Base-by-base conservation (phyloP, 2,329 filamentous ascomycete genomes). In the Hymenotorrendiella dingleyae region DNA sequence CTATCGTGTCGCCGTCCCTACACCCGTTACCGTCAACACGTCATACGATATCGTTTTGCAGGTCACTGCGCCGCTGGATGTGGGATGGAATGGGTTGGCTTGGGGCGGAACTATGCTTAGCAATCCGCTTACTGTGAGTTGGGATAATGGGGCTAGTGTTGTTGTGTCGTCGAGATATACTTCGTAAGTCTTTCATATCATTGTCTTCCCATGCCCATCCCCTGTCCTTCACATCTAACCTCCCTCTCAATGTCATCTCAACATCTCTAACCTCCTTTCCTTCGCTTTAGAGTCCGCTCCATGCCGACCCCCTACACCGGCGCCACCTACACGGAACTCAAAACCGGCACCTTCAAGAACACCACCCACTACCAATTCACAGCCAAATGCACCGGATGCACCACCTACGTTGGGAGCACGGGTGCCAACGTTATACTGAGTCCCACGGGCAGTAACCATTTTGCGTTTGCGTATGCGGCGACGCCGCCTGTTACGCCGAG, bases 341-440 rank as follows among this genome's bases (percentile, higher is more conserved):
- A 47, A 23, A 42, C 42, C 14, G 48, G 48, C 7, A 50, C 48
- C 2, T 37, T 46, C n/a, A 40, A 41, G 5, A 50, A 50, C 26
- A 24, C 35, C 4, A 50, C 42, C 14, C 48, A 50, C 29, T 44
- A 38, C 34, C 43, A 46, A 36, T 40, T 40, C 30, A 50, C 48
- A 9, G 45, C 42, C 5, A 50, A 50, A 37, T 50, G 48, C 24
- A 41, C 42, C n/a, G 48, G 48, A 9, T 50, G 48, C 32, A 48
- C 45, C 2, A 37, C 45, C 7, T 50, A 24, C 21, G 41, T 22
- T 19, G 33, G 28, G 2, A 23, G 36, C 12, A 33, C 16, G 8
- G 21, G 19, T 12, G 12, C 32, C 12, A 19, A 41, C 9, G 22
- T 16, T 8, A 30, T 27, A 6, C 33, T 45, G 11, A 36, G 42